Percentiles rank a stretch among this genome's conserved stretches.
Evolutionary conservation across 352 stramenopile species (phyloP).

Genomic region (Globisporangium viniferum): DNA sequence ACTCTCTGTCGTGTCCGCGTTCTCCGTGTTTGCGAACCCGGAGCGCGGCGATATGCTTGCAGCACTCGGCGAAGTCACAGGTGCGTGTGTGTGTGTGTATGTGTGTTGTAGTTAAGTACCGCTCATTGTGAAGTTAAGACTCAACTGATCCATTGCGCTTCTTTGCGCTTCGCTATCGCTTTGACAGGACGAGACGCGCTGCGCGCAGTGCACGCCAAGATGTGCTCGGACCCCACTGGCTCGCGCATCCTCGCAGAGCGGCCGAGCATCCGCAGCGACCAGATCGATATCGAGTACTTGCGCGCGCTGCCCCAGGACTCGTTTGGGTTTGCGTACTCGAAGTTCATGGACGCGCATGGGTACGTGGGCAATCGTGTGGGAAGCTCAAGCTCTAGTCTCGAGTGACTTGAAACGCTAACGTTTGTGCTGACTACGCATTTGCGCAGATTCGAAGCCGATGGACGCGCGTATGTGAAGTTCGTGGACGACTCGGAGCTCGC

Average conservation of each 20-base stretch:
- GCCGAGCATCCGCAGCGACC: conserved; percentile 71
- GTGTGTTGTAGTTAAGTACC: neutral
- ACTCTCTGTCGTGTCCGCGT: conserved; percentile 83
- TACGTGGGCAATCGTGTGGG: conserved; percentile 11
- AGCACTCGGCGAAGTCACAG: conserved; percentile 93
- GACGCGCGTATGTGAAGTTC: conserved; percentile 77
- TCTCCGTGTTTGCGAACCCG: conserved; percentile 90
- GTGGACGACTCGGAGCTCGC: conserved; percentile 93
- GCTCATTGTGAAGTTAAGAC: too few species aligned
- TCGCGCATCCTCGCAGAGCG: conserved; percentile 87
- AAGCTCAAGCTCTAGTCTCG: neutral
- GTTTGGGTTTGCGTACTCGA: conserved; percentile 90
- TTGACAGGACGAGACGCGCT: conserved; percentile 74
- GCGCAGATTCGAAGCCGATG: conserved; percentile 86
- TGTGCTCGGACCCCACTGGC: conserved; percentile 86
- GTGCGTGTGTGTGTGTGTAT: conserved; percentile 14
- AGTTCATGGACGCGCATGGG: conserved; percentile 89
- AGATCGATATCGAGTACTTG: conserved; percentile 74
- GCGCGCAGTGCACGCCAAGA: conserved; percentile 73
- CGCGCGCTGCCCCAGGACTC: conserved; percentile 62
- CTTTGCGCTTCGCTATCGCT: neutral
- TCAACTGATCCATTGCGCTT: neutral
- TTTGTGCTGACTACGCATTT: too few species aligned
- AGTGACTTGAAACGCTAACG: neutral
- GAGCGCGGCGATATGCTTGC: conserved; percentile 95